Evolutionary conservation across 2,329 filamentous ascomycete genomes (phyloP).

Genomic region (Bimuria novae-zelandiae): DNA sequence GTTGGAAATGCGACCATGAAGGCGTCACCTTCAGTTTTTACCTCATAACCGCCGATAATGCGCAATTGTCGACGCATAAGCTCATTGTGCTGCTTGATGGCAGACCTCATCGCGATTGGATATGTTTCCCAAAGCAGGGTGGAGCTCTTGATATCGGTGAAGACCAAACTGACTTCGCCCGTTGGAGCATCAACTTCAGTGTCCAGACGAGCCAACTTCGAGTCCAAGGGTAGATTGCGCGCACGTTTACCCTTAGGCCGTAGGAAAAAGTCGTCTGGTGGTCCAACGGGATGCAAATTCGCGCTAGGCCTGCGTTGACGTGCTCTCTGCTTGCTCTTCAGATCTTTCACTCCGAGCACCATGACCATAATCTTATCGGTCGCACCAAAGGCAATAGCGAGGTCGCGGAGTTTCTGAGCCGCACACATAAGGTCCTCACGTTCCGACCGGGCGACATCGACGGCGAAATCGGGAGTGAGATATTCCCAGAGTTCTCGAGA

Average conservation of each 20-base stretch:
- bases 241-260: constrained; percentile 65
- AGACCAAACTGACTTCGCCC: constrained; percentile 90
- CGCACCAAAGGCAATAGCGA: constrained; percentile 94
- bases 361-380: constrained; percentile 98
- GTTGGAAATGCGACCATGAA: constrained; percentile 99
- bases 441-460: constrained; percentile 87
- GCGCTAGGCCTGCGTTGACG: constrained; percentile 79
- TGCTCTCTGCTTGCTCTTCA: constrained; percentile 83
- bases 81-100: constrained; percentile 97
- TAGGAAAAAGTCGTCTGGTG: constrained; percentile 71
- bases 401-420: constrained; percentile 88
- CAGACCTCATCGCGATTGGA: constrained; percentile 91
- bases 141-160: constrained; percentile 99
- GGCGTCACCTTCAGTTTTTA: constrained; percentile 99
- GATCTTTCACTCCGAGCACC: constrained; percentile 90
- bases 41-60: constrained; percentile 94
- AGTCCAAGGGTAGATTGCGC: constrained; percentile 70
- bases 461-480: constrained; percentile 83
- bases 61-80: constrained; percentile 92
- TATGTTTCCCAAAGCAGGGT: constrained; percentile 96
- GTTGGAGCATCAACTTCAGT: constrained; percentile 89
- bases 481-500: constrained; percentile 96
- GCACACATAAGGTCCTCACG: constrained; percentile 91
- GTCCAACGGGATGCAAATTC: constrained; percentile 77
- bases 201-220: constrained; percentile 82